phyloP scores from a whole-genome alignment of 2,329 filamentous ascomycete species.

The Bipolaris sorokiniana region DNA sequence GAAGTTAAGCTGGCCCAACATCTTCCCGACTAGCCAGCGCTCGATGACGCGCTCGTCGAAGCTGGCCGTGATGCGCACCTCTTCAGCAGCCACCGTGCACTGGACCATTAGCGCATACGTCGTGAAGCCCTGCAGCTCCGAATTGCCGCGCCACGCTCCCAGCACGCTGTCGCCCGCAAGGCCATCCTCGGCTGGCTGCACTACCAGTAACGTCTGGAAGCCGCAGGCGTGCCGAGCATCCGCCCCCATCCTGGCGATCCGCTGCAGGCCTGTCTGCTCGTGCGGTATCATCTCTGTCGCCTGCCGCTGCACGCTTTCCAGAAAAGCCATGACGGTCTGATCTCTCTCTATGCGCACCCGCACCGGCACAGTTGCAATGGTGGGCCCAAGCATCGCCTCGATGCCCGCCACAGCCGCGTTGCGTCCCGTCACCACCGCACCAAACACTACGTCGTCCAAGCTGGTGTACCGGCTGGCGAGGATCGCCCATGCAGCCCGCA shows the following conservation, averaged over 20 bases:
- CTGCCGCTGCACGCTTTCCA: constrained; percentile 19
- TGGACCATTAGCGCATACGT: not conserved
- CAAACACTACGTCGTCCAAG: constrained; percentile 4
- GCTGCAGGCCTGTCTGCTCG: constrained; percentile 43
- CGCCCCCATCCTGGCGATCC: constrained; percentile 21
- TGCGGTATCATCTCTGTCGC: constrained; percentile 29
- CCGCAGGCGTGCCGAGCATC: constrained; percentile 36
- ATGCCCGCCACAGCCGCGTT: not conserved
- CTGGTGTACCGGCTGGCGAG: constrained; percentile 26
- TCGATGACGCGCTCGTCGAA: constrained; percentile 19
- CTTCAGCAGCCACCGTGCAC: not conserved
- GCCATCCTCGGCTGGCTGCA: constrained; percentile 48
- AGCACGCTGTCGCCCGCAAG: not conserved
- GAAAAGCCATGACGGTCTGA: constrained; percentile 8
- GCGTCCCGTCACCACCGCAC: not conserved
- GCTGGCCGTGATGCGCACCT: constrained; percentile 22
- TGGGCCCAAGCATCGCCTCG: constrained; percentile 47
- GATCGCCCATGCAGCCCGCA: constrained; percentile 42
- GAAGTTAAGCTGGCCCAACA: constrained; percentile 20
- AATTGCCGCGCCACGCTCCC: constrained; percentile 10
- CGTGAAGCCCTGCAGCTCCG: constrained; percentile 16
- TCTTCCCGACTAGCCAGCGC: constrained; percentile 8
- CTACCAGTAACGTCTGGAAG: constrained; percentile 59
- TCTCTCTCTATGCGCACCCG: constrained; percentile 23
- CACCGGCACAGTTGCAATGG: constrained; percentile 50